Evolutionary conservation across 2,329 filamentous ascomycete species (phyloP).

Genomic region (Paecilomyces sp.): DNA sequence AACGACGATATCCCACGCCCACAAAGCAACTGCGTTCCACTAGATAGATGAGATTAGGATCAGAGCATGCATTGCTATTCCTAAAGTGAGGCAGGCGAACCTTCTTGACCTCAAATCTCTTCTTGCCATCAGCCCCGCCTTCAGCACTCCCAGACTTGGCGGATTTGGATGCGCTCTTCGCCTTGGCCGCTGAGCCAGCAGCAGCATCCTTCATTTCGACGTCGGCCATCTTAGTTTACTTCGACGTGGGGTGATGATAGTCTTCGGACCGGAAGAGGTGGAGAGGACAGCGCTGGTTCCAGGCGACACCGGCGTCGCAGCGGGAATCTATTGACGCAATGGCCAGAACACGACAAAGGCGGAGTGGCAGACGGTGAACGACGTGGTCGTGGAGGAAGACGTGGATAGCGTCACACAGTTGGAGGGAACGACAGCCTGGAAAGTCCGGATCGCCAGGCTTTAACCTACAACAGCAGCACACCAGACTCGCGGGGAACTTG

Average conservation of each 20-base stretch:
- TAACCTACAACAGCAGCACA: neutral
- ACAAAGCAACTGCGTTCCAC: conserved; percentile 98
- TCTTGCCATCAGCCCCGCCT: conserved; percentile 61
- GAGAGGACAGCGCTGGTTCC: neutral
- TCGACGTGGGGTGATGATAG: neutral
- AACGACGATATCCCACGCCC: conserved; percentile 99
- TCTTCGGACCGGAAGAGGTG: neutral
- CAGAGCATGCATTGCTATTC: conserved; percentile 4
- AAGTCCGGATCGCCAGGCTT: neutral
- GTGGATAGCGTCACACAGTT: neutral
- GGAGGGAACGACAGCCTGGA: neutral
- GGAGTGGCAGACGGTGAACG: neutral
- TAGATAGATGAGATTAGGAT: conserved; percentile 31
- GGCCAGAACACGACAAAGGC: neutral
- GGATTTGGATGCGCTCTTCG: conserved; percentile 52
- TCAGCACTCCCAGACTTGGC: conserved; percentile 45
- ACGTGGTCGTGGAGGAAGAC: neutral
- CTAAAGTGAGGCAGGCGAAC: conserved; percentile 41
- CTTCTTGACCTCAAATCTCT: conserved; percentile 99
- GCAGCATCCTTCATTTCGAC: conserved; percentile 92
- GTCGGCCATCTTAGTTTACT: conserved; percentile 65
- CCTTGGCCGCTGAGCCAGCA: conserved; percentile 43
- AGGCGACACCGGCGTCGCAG: neutral
- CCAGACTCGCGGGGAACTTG: conserved; percentile 3
- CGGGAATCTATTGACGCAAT: neutral